Base-by-base conservation (phyloP, 352 stramenopile genomes). In the Stramenopiles sp. region DNA sequence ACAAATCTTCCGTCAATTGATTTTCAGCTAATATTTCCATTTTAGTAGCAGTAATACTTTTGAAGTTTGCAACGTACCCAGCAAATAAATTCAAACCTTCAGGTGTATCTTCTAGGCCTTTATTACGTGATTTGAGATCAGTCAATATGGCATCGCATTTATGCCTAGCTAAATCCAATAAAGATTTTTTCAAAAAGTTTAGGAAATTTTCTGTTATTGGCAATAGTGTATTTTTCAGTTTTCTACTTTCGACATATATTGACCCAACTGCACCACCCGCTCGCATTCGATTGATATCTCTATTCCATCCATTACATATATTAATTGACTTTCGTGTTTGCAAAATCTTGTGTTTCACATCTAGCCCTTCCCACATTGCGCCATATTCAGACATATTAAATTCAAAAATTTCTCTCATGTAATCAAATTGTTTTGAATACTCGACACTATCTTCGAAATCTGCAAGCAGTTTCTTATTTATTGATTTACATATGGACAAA, bases 191-290 rank as follows among this genome's bases (percentile, higher is more conserved):
- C 85, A 97, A 95, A 0, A 87, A 83, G 63, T 93, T 90, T n/a
- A 97, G 81, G 69, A 95, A 95, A 7, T 90, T 88, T 23, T 92
- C 89, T 0, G 90, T 94, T 85, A 96, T 94, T 0, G 91, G 92
- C n/a, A 93, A 92, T 53, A 97, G 81, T 63, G 87, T 92, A 74
- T 94, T 86, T 82, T 97, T 95, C 20, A 97, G 89, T 80, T 96
- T 95, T 1, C 91, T 85, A 65, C 87, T 94, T 80, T 97, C 93
- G 1, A 97, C 91, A 78, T 94, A 88, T 1, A 97, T 80, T 32
- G 94, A 96, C 0, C 93, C 93, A 73, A 94, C 94, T 0, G 90
- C 53, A 69, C 53, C 53, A 69, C 53, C 53, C 20, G 53, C 53
- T 23, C 53, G 53, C 20, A 69, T 69, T 69, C 53, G 20, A 23